A percentile compares a stretch with the other conserved stretches of the same genome.
Conservation (phyloP, 169 alveolate species). For the Plasmodium fragile region DNA sequence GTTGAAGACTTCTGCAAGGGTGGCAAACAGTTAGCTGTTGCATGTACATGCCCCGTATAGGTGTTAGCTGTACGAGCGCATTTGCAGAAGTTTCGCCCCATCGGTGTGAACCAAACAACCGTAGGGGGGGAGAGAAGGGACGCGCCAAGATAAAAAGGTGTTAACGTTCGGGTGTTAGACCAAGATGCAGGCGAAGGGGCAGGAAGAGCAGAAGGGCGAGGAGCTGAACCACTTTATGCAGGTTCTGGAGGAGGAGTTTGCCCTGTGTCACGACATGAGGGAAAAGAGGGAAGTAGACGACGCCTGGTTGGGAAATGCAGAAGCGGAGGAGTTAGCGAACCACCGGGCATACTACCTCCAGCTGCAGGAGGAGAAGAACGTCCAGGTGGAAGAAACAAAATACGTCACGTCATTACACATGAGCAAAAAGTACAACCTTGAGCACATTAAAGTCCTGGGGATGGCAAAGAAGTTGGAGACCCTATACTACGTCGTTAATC, state of each 20-base stretch:
- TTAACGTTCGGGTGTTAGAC: background rate
- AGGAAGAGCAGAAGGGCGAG: conserved; percentile 17
- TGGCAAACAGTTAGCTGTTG: background rate
- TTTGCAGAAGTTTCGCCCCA: background rate
- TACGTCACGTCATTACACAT: conserved; percentile 64
- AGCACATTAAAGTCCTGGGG: conserved; percentile 84
- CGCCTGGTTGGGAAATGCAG: background rate
- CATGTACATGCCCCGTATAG: background rate
- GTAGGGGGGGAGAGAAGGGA: background rate
- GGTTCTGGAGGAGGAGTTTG: conserved; percentile 39
- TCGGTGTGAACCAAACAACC: background rate
- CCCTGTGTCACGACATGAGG: background rate
- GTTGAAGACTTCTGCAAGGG: background rate
- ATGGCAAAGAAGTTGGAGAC: conserved; percentile 86
- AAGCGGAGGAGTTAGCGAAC: background rate
- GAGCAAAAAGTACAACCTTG: conserved; percentile 75
- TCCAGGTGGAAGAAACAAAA: conserved; percentile 12
- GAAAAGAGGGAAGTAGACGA: conserved; percentile 3
- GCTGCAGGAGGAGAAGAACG: conserved; percentile 5
- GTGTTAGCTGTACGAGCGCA: background rate
- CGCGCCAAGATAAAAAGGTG: background rate
- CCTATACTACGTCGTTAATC: conserved; percentile 81
- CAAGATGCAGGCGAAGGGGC: background rate
- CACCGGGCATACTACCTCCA: background rate
- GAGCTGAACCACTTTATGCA: conserved; percentile 11